These are phyloP conservation scores for Calvatia gigantea DNA, from an alignment of 768 basidiomycete species.

Conservation along the genomic window DNA sequence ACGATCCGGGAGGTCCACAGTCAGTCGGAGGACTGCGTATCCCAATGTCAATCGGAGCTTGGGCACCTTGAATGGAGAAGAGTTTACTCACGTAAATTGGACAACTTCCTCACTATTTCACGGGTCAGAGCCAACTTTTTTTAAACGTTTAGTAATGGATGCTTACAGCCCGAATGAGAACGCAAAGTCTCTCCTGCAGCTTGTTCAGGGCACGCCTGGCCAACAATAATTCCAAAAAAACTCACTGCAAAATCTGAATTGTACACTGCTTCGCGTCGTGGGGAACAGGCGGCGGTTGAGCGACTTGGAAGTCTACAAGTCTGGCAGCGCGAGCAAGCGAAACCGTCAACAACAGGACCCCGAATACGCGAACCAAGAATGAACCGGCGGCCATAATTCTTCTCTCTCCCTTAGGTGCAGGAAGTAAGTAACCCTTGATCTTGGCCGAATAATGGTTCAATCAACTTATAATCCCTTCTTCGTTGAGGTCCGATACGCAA, in stretches of 20 bases:
- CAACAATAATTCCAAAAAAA: not conserved
- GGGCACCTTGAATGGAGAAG: not conserved
- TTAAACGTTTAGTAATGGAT: not conserved
- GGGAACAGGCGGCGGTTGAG: slow-evolving; percentile 71
- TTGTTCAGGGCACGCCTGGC: slow-evolving; percentile 2
- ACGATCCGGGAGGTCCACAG: slow-evolving; percentile 67
- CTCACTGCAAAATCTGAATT: slow-evolving; percentile 56
- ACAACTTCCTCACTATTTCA: slow-evolving; percentile 56
- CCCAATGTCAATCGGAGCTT: not conserved
- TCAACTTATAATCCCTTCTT: not conserved
- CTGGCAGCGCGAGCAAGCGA: slow-evolving; percentile 35
- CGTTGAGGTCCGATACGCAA: slow-evolving; percentile 2
- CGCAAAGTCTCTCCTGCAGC: slow-evolving; percentile 58
- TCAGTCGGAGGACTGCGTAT: slow-evolving; percentile 61
- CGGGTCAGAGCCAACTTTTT: not conserved
- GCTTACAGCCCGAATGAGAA: slow-evolving; percentile 66
- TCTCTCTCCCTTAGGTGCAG: not conserved
- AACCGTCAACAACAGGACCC: slow-evolving; percentile 13
- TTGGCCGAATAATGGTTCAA: not conserved
- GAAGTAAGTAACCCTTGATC: too few species aligned
- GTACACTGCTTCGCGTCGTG: slow-evolving; percentile 58
- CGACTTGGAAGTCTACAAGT: slow-evolving; percentile 65
- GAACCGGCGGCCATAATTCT: not conserved
- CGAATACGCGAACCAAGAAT: slow-evolving; percentile 1
- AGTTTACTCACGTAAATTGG: slow-evolving; percentile 43